phyloP scores from a whole-genome alignment of 2,329 filamentous ascomycete genomes.

The Botrytis byssoidea region DNA sequence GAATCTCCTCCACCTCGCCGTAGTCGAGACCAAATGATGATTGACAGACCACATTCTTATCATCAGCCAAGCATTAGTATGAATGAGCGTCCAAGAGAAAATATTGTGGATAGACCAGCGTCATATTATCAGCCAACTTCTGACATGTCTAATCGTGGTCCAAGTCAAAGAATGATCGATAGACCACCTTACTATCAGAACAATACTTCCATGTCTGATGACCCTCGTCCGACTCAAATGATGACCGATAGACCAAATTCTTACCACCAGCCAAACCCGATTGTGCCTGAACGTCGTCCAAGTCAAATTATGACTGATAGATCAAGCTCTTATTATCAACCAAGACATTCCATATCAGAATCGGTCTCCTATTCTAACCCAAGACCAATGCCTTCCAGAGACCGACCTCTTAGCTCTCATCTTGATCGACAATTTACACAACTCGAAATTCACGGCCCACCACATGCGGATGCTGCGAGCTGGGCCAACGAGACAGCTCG shows the following conservation, averaged over 20 bases:
- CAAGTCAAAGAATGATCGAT: neutral
- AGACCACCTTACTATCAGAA: neutral
- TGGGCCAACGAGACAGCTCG: conserved; percentile 59
- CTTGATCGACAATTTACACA: conserved; percentile 68
- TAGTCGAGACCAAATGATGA: conserved; percentile 72
- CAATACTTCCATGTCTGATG: neutral
- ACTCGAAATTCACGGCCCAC: conserved; percentile 59
- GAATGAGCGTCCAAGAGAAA: conserved; percentile 36
- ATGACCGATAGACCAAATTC: conserved; percentile 41
- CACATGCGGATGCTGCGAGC: conserved; percentile 52
- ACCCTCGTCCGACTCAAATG: neutral
- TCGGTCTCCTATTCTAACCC: neutral
- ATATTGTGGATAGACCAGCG: neutral
- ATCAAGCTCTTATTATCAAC: conserved; percentile 41
- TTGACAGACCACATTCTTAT: conserved; percentile 50
- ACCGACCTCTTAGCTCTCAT: conserved; percentile 47
- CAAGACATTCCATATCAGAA: conserved; percentile 17
- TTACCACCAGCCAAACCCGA: conserved; percentile 23
- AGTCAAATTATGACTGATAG: neutral
- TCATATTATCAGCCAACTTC: neutral
- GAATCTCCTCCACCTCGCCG: conserved; percentile 62
- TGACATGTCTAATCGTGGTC: neutral
- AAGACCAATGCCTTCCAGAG: conserved; percentile 40
- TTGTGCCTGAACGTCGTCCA: conserved; percentile 36
- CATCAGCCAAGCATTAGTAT: conserved; percentile 26